Evolutionary conservation across 2,329 filamentous ascomycete species (phyloP).

Genomic region (Nigrospora osmanthi): DNA sequence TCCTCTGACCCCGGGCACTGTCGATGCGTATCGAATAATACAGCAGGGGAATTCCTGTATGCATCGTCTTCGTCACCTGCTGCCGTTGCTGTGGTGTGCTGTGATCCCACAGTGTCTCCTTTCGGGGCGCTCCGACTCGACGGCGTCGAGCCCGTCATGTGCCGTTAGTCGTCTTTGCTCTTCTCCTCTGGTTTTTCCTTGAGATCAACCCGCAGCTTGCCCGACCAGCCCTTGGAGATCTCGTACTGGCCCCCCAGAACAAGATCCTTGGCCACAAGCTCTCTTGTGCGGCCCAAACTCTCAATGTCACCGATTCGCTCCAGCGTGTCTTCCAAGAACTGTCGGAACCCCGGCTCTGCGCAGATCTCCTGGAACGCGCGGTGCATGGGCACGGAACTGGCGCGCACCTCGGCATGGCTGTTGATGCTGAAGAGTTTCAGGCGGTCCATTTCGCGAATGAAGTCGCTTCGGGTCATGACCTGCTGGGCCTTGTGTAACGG

Average conservation of each 20-base stretch:
- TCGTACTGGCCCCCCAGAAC: slow-evolving; percentile 78
- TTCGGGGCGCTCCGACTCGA: too few relatives aligned
- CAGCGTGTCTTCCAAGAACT: slow-evolving; percentile 74
- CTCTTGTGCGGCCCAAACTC: slow-evolving; percentile 84
- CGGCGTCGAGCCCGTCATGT: too few relatives aligned
- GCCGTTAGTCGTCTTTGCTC: too few relatives aligned
- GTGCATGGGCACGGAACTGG: slow-evolving; percentile 95
- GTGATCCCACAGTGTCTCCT: too few relatives aligned
- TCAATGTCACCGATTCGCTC: slow-evolving; percentile 89
- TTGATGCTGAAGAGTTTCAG: slow-evolving; percentile 95
- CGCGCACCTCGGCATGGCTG: slow-evolving; percentile 75
- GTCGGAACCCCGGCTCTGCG: slow-evolving; percentile 64
- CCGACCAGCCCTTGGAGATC: slow-evolving; percentile 34
- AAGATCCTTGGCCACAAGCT: slow-evolving; percentile 91
- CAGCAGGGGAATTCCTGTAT: too few relatives aligned
- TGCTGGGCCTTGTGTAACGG: slow-evolving; percentile 77
- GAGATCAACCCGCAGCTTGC: slow-evolving; percentile 30
- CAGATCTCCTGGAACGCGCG: slow-evolving; percentile 84
- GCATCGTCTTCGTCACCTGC: too few relatives aligned
- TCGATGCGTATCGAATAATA: too few relatives aligned
- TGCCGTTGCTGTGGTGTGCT: too few relatives aligned
- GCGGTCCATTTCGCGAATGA: slow-evolving; percentile 86
- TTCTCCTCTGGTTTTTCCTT: slow-evolving; percentile 30
- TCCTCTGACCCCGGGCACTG: too few relatives aligned
- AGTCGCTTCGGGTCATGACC: slow-evolving; percentile 94